Evolutionary conservation across 495 filamentous ascomycete genomes (phyloP).

Genomic region (Trichoderma erinaceum): DNA sequence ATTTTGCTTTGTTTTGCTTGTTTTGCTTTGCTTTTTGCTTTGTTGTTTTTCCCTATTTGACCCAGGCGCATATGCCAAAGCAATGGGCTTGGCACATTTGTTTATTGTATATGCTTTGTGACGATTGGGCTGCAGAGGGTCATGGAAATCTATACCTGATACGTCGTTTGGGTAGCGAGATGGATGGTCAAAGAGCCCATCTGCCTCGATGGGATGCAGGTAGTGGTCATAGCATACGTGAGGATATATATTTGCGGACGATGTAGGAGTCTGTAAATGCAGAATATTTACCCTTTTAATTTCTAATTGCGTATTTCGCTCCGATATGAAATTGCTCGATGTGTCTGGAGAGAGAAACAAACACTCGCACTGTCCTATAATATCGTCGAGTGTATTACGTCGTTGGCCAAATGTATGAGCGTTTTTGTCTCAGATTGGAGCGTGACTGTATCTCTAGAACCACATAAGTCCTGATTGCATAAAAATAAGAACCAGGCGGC

Average conservation of each 20-base stretch:
- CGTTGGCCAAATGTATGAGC: too few species aligned
- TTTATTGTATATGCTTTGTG: not conserved
- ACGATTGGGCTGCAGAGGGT: slow-evolving; percentile 6
- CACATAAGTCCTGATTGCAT: too few species aligned
- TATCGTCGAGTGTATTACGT: too few species aligned
- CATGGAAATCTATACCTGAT: slow-evolving; percentile 10
- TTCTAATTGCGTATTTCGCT: not conserved
- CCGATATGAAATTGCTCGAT: not conserved
- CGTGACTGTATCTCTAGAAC: too few species aligned
- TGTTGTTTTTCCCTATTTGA: not conserved
- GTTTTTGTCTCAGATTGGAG: too few species aligned
- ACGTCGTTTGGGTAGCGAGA: not conserved
- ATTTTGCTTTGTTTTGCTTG: not conserved
- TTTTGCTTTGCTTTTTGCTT: not conserved
- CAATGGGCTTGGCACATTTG: slow-evolving; percentile 9
- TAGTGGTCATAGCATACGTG: slow-evolving; percentile 10
- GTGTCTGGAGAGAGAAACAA: too few species aligned
- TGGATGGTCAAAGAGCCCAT: slow-evolving; percentile 3
- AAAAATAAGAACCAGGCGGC: too few species aligned
- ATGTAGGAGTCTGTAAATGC: not conserved
- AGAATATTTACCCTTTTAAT: not conserved
- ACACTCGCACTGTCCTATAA: too few species aligned
- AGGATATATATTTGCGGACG: not conserved
- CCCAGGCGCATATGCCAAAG: slow-evolving; percentile 2
- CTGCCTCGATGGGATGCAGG: not conserved